Evolutionary conservation across 768 basidiomycete species (phyloP), one percentile per base, ranked within the genome.

Genomic region (Leccinum sublutescens): DNA sequence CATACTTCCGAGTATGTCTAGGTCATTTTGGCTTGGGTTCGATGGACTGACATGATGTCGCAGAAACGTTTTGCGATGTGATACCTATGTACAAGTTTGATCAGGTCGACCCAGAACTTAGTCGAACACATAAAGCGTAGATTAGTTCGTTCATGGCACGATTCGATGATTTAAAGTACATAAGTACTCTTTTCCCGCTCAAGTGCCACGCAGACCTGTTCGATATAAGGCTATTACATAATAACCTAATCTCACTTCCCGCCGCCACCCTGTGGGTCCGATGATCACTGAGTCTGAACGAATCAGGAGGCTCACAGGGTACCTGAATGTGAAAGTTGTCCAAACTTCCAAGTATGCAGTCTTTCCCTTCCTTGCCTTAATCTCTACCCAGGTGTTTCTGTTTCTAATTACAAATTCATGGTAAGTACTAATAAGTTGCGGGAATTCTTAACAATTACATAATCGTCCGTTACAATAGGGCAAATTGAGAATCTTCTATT

Each of bases 1-100:
- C 63, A 1, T 61, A 62, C 21, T 66, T 78, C 60, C 66, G 77
- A 38, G 76, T 75, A 62, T n/a, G 75, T 68, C 15, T 14, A 29
- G 12, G 5, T 21, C 11, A 9, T 31, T 48, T 59, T 57, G 6
- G 12, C 27, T 34, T 53, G 27, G 21, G 45, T 50, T 27, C 4
- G 29, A 34, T 8, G 3, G 9, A 21, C 38, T 60, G 19, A 60
- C 25, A 25, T 23, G 19, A 23, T 48, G 5, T 8, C 14, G 9
- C 51, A 71, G 70, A 54, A 58, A 62, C 70, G 62, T 1, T 74
- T 68, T 56, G 56, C 62, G 3, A 2, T 59, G 11, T 68, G 52
- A 70, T 34, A 5, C 17, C 23, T 21, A 9, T 11, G 48, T 49
- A 49, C 9, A 21, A 49, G n/a, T 49, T 9, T 14, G 15, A 49